Evolutionary conservation across 371 early-diverging fungal genomes (phyloP), one percentile per base, ranked within the genome.

Genomic region (Funneliformis caledonium): DNA sequence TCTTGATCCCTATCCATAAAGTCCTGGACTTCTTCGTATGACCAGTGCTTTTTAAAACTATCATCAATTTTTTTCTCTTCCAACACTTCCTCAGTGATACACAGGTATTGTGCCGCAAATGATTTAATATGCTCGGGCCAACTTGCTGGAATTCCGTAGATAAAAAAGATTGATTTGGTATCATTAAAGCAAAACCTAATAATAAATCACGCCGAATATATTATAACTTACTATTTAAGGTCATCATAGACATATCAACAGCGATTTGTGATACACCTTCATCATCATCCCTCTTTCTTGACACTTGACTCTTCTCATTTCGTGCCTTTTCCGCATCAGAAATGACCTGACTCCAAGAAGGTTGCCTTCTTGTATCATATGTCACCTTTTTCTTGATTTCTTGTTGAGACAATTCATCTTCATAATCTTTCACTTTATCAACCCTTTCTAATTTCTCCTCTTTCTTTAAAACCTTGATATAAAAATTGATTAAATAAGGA

Each of bases 31-130:
- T 84, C 76, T 33, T 87, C 60, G 78, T 89, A 87, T 80, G 90
- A 83, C 26, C 87, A 78, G 59, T 92, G 91, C 6, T 87, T 87
- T 59, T 85, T 85, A 76, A 87, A 82, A 47, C 82, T 80, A 31
- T 86, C 85, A 56, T 84, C 84, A 61, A 88, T 86, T 10, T 85
- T 74, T 0, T 84, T 82, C 68, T 88, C 84, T 22, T 85, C 83
- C 31, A 89, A 80, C 12, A 85, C 78, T 82, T 94, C 94, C 62
- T 88, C 87, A 0, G 89, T 86, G 69, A 92, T 90, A 65, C 91
- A 91, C 4, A 94, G 84, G 80, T 93, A 93, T 43, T 90, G 87
- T 0, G 89, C 91, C n/a, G 88, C 89, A 60, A 93, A 91, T 8
- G 70, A 37, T 59, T 78, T 73, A 19, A 69, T 72, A 6, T 67